Conservation (phyloP, 306 rosid species). For the Acmispon strigosus region DNA sequence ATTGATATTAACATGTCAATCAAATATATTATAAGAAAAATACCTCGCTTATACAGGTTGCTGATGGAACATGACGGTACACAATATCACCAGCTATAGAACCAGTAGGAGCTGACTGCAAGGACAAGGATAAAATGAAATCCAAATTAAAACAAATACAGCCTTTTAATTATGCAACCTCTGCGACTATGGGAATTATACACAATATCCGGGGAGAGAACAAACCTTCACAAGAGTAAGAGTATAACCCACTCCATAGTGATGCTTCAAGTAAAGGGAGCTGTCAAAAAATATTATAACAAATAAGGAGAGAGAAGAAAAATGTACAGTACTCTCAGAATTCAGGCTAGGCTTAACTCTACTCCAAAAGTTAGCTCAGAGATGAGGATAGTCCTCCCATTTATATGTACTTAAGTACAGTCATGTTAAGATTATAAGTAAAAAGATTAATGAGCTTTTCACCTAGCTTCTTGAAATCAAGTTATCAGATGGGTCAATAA, state of each 20-base stretch:
- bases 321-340: background rate
- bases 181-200: conserved; percentile 14
- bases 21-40: background rate
- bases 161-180: conserved; percentile 12
- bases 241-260: conserved; percentile 94
- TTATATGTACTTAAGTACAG: too few relatives aligned
- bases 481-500: background rate
- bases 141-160: conserved; percentile 7
- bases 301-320: conserved; percentile 4
- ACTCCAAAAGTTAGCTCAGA: too few relatives aligned
- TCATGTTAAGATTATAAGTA: background rate
- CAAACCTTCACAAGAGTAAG: conserved; percentile 86
- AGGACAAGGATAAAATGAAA: conserved; percentile 21
- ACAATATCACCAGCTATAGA: conserved; percentile 86
- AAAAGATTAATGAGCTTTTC: background rate
- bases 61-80: conserved; percentile 73
- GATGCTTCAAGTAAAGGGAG: conserved; percentile 94
- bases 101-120: conserved; percentile 82
- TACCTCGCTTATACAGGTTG: conserved; percentile 98
- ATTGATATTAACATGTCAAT: background rate
- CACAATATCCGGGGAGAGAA: conserved; percentile 15
- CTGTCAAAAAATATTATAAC: conserved; percentile 45
- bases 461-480: background rate
- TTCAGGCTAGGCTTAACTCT: too few relatives aligned
- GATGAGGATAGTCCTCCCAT: too few relatives aligned